Evolutionary conservation across 352 stramenopile species (phyloP).

Genomic region (Pythium biforme): DNA sequence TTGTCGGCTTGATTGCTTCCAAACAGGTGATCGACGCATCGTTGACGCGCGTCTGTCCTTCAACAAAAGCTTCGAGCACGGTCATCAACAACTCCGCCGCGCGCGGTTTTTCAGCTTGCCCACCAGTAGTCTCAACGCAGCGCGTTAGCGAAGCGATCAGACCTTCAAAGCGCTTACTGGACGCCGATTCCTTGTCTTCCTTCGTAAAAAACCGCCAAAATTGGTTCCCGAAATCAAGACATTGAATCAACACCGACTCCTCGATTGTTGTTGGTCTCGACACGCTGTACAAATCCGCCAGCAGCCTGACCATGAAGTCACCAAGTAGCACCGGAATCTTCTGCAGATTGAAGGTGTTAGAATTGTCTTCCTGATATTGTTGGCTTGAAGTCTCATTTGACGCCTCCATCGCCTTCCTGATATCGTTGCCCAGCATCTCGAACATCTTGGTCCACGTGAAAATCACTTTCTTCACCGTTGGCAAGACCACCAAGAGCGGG

Average conservation of each 20-base stretch:
- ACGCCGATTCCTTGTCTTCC: conserved; percentile 42
- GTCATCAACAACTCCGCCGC: conserved; percentile 69
- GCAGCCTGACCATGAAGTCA: conserved; percentile 59
- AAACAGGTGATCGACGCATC: conserved; percentile 46
- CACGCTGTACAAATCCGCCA: conserved; percentile 49
- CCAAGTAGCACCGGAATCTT: conserved; percentile 71
- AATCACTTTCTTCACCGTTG: conserved; percentile 70
- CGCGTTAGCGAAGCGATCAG: conserved; percentile 54
- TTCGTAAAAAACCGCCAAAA: conserved; percentile 76
- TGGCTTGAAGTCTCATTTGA: conserved; percentile 23
- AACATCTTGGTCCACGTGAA: conserved; percentile 78
- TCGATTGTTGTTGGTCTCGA: conserved; percentile 27
- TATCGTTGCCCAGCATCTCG: conserved; percentile 44
- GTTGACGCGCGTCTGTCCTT: conserved; percentile 48
- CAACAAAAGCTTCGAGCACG: conserved; percentile 50
- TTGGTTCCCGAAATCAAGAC: conserved; percentile 65
- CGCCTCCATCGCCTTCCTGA: conserved; percentile 29
- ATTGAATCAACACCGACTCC: conserved; percentile 56
- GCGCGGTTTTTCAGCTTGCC: conserved; percentile 56
- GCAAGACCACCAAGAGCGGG: conserved; percentile 43
- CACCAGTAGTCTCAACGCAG: conserved; percentile 45
- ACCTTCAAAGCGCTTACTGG: conserved; percentile 52
- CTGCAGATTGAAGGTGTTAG: conserved; percentile 40
- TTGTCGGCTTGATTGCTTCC: conserved; percentile 46
- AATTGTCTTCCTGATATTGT: conserved; percentile 23